These are phyloP conservation scores for Tolypocladium nubicola DNA, from an alignment of 2,329 filamentous ascomycete species.

Conservation along the genomic window DNA sequence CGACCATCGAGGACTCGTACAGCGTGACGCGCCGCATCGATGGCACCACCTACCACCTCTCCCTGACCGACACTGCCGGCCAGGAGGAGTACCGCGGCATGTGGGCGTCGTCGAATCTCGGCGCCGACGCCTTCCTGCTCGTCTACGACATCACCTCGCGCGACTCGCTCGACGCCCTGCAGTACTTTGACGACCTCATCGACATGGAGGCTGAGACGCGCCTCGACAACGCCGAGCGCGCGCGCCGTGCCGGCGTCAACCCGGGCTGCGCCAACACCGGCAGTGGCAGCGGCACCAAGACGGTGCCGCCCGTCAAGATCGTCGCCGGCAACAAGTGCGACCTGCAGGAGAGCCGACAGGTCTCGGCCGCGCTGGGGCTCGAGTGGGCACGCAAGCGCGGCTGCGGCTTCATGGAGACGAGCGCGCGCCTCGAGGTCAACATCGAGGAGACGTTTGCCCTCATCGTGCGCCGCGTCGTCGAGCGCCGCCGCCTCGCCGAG, in stretches of 20 bases:
- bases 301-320: slow-evolving; percentile 67
- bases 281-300: slow-evolving; percentile 29
- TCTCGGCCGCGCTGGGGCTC: slow-evolving; percentile 59
- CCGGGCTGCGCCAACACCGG: slow-evolving; percentile 16
- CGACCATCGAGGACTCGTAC: slow-evolving; percentile 77
- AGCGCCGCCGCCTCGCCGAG: slow-evolving; percentile 41
- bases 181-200: slow-evolving; percentile 75
- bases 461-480: slow-evolving; percentile 50
- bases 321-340: slow-evolving; percentile 84
- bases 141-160: slow-evolving; percentile 77
- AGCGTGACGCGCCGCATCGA: slow-evolving; percentile 72
- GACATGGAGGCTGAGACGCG: slow-evolving; percentile 69
- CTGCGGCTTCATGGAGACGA: slow-evolving; percentile 87
- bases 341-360: slow-evolving; percentile 56
- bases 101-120: slow-evolving; percentile 71
- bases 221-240: slow-evolving; percentile 49
- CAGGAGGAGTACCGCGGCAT: slow-evolving; percentile 84
- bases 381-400: slow-evolving; percentile 65
- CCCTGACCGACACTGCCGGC: slow-evolving; percentile 75
- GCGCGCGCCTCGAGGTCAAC: slow-evolving; percentile 73
- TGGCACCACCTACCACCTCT: slow-evolving; percentile 69
- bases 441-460: slow-evolving; percentile 81
- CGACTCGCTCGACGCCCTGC: slow-evolving; percentile 58
- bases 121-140: slow-evolving; percentile 72
- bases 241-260: slow-evolving; percentile 30